These are phyloP conservation scores for Microbotryum scabiosae DNA, from an alignment of 1,284 basidiomycete species.

Conservation along the genomic window DNA sequence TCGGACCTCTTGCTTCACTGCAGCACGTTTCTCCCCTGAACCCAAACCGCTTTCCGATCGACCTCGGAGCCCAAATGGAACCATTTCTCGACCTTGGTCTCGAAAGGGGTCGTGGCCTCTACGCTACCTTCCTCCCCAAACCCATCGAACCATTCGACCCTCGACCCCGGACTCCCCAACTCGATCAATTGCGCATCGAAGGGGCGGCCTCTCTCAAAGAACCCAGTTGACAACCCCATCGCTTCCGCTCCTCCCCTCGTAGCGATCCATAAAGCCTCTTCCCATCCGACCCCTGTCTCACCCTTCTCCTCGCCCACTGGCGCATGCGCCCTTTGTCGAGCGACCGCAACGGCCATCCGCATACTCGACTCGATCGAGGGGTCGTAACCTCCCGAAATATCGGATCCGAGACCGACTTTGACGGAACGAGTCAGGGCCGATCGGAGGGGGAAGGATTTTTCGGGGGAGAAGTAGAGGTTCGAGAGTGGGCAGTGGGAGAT, in stretches of 20 bases:
- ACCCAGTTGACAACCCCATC: slow-evolving; percentile 52
- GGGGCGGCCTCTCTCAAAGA: slow-evolving; percentile 57
- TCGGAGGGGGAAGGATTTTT: slow-evolving; percentile 56
- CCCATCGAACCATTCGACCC: slow-evolving; percentile 29
- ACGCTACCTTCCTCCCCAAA: slow-evolving; percentile 37
- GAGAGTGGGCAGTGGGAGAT: slow-evolving; percentile 78
- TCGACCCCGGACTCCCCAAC: slow-evolving; percentile 25
- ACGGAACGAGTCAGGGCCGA: slow-evolving; percentile 59
- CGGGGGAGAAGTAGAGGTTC: slow-evolving; percentile 71
- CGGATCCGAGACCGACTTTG: slow-evolving; percentile 68
- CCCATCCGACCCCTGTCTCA: slow-evolving; percentile 58
- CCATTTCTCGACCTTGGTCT: slow-evolving; percentile 70
- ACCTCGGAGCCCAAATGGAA: slow-evolving; percentile 66
- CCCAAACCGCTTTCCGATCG: slow-evolving; percentile 61
- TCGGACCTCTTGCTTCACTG: no score
- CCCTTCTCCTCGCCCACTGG: slow-evolving; percentile 8
- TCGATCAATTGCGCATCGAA: slow-evolving; percentile 74
- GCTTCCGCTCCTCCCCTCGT: slow-evolving; percentile 65
- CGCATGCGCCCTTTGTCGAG: slow-evolving; percentile 52
- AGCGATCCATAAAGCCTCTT: slow-evolving; percentile 65
- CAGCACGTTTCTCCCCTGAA: slow-evolving; percentile 51
- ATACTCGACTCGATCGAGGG: slow-evolving; percentile 65
- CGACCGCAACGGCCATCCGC: slow-evolving; percentile 63
- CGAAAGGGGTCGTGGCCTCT: slow-evolving; percentile 4
- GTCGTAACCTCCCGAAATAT: slow-evolving; percentile 73